Conservation (phyloP, 2,329 filamentous ascomycete species). For the Paraphoma sp. region DNA sequence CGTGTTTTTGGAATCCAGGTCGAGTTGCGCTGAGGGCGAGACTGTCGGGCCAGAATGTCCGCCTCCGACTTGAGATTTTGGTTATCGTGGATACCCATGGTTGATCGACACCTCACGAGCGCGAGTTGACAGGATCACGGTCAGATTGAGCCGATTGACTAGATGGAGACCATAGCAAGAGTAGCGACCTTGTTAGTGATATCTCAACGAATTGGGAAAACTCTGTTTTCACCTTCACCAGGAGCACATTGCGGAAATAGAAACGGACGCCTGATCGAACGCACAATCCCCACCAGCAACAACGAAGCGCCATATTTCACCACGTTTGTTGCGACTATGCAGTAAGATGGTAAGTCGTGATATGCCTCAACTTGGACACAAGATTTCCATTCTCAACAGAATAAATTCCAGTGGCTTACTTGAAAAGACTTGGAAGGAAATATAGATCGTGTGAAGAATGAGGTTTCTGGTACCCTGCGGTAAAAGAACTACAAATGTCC, state of each 20-base stretch:
- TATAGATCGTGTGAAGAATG: no score
- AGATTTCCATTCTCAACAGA: no score
- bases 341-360: no score
- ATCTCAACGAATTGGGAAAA: not conserved
- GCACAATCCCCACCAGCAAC: no score
- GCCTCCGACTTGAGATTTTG: constrained; percentile 6
- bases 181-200: not conserved
- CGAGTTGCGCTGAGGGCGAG: constrained; percentile 22
- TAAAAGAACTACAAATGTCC: no score
- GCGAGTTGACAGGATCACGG: not conserved
- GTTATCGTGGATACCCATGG: not conserved
- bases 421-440: no score
- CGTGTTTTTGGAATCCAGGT: constrained; percentile 15
- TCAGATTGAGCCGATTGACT: no score
- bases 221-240: not conserved
- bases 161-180: not conserved
- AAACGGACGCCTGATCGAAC: not conserved
- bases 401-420: no score
- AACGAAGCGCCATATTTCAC: not conserved
- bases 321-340: not conserved
- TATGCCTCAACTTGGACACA: no score
- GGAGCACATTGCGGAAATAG: not conserved
- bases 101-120: not conserved
- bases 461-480: no score
- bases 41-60: constrained; percentile 20